These are phyloP conservation scores for Colletotrichum cordylinicola DNA, from an alignment of 2,329 filamentous ascomycete species.

Conservation along the genomic window DNA sequence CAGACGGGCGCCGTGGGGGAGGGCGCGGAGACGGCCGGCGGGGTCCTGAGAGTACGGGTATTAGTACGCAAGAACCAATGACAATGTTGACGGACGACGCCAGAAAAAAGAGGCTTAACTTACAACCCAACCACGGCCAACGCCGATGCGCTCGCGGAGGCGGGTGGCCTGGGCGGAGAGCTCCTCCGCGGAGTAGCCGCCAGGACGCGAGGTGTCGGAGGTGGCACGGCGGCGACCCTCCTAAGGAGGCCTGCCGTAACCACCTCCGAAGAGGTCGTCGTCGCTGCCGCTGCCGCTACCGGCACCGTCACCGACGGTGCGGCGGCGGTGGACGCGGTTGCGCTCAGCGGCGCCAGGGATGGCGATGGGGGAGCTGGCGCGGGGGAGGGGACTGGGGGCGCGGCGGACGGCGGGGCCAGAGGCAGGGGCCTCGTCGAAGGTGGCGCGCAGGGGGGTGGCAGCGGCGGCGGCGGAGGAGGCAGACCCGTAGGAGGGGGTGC, in stretches of 20 bases:
- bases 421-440: not conserved
- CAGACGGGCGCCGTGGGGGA: constrained; percentile 1
- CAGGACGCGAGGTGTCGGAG: constrained; percentile 7
- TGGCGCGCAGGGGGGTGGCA: not conserved
- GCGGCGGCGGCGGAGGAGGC: not conserved
- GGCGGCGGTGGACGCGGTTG: not conserved
- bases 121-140: not conserved
- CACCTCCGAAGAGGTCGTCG: not conserved
- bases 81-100: not conserved
- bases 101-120: not conserved
- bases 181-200: constrained; percentile 1
- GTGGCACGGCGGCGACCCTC: constrained; percentile 8
- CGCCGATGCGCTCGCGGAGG: not conserved
- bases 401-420: not conserved
- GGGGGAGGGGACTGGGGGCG: not conserved
- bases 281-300: not conserved
- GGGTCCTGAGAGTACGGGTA: not conserved
- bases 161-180: not conserved
- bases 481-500: not conserved
- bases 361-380: not conserved
- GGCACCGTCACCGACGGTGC: not conserved
- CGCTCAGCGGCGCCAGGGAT: not conserved
- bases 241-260: not conserved
- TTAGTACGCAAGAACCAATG: not conserved
- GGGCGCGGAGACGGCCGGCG: constrained; percentile 11